These are phyloP conservation scores for Scytalidium sp. DNA, from an alignment of 2,329 filamentous ascomycete species.

Conservation along the genomic window DNA sequence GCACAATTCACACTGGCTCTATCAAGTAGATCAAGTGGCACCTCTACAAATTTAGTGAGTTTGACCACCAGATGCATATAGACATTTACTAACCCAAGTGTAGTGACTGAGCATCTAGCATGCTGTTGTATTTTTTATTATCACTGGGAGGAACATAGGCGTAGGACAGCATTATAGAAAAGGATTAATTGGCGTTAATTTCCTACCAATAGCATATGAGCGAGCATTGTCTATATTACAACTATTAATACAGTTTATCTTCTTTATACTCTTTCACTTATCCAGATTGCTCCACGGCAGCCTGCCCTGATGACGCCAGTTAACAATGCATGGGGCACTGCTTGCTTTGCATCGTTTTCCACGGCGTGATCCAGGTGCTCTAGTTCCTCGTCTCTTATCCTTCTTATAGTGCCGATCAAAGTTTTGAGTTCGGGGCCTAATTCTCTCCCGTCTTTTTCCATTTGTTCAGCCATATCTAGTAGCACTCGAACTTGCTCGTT, in stretches of 20 bases:
- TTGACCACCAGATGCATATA: not conserved
- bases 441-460: conserved; percentile 75
- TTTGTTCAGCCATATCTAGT: conserved; percentile 74
- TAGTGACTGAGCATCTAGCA: conserved; percentile 17
- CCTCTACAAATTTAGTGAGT: conserved; percentile 96
- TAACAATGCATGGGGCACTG: conserved; percentile 83
- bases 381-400: conserved; percentile 91
- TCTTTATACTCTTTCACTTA: conserved; percentile 69
- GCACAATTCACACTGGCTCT: conserved; percentile 91
- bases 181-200: conserved; percentile 5
- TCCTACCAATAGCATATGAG: conserved; percentile 13
- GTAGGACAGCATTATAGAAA: not conserved
- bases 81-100: conserved; percentile 1
- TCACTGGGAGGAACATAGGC: not conserved
- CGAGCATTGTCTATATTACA: conserved; percentile 13
- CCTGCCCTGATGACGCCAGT: conserved; percentile 86
- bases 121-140: not conserved
- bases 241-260: conserved; percentile 6
- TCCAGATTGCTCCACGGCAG: conserved; percentile 89
- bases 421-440: conserved; percentile 74
- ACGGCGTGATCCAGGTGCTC: conserved; percentile 96
- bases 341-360: conserved; percentile 87
- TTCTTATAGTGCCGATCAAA: conserved; percentile 70
- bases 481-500: conserved; percentile 85
- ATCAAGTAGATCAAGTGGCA: conserved; percentile 92